Evolutionary conservation across 306 rosid species (phyloP).

Genomic region (Astragalus glycyphyllos): DNA sequence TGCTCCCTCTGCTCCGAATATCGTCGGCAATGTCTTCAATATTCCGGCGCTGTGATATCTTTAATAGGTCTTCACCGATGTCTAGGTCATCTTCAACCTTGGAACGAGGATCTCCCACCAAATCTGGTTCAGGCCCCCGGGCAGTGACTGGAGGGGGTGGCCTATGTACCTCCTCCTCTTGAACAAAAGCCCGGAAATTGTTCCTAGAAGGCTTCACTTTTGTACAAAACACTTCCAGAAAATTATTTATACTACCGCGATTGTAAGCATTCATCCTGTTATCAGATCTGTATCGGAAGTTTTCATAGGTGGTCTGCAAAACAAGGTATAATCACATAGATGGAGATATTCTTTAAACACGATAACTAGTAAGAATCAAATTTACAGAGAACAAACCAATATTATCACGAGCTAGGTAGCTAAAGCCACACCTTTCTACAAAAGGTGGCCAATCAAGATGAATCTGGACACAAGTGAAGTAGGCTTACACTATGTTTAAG

Average conservation of each 20-base stretch:
- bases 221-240: slow-evolving; percentile 84
- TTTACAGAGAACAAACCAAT: slow-evolving; percentile 27
- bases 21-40: slow-evolving; percentile 81
- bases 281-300: slow-evolving; percentile 83
- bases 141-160: slow-evolving; percentile 51
- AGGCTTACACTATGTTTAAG: slow-evolving; percentile 3
- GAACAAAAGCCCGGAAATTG: slow-evolving; percentile 75
- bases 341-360: slow-evolving; percentile 33
- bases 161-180: slow-evolving; percentile 79
- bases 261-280: slow-evolving; percentile 68
- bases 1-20: slow-evolving; percentile 83
- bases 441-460: background rate
- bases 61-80: slow-evolving; percentile 88
- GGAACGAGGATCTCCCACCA: slow-evolving; percentile 68
- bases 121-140: slow-evolving; percentile 59
- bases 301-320: slow-evolving; percentile 93
- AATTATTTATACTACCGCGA: slow-evolving; percentile 76
- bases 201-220: slow-evolving; percentile 78
- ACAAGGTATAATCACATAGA: slow-evolving; percentile 25
- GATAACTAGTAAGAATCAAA: slow-evolving; percentile 1
- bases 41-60: slow-evolving; percentile 90
- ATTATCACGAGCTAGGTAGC: background rate
- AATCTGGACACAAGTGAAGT: slow-evolving; percentile 8
- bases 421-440: background rate
- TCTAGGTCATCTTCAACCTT: slow-evolving; percentile 95